Percentiles rank a stretch among this genome's conserved stretches.
phyloP scores from a whole-genome alignment of 2,329 filamentous ascomycete species.

The Cucurbitaria berberidis region DNA sequence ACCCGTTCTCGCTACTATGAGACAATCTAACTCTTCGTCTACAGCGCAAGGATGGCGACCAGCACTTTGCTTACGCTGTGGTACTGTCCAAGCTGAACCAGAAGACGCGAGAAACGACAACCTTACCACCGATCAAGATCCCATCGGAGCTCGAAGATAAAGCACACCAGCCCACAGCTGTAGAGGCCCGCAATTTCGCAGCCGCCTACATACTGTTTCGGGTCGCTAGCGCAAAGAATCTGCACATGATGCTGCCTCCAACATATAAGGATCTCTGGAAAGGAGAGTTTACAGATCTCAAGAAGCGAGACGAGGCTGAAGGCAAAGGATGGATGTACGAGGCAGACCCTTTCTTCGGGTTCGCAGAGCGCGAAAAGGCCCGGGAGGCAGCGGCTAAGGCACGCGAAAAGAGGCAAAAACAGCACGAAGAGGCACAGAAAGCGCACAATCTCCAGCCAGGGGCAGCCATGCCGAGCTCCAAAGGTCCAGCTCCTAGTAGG shows the following conservation, averaged over 20 bases:
- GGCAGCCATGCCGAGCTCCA: constrained; percentile 34
- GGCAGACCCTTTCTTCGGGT: constrained; percentile 86
- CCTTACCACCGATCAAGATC: constrained; percentile 81
- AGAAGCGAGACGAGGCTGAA: constrained; percentile 78
- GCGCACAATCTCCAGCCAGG: constrained; percentile 59
- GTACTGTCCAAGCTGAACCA: constrained; percentile 74
- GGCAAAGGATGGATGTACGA: constrained; percentile 90
- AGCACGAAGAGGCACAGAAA: constrained; percentile 65
- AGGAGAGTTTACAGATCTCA: constrained; percentile 79
- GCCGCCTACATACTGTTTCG: constrained; percentile 91
- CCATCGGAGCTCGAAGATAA: constrained; percentile 78
- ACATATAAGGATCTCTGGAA: constrained; percentile 92
- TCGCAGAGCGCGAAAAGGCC: constrained; percentile 79
- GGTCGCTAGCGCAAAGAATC: constrained; percentile 93
- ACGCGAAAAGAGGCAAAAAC: constrained; percentile 66
- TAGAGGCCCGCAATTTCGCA: constrained; percentile 92
- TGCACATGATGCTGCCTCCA: constrained; percentile 92
- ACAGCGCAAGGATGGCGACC: constrained; percentile 74
- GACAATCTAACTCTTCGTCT: neutral
- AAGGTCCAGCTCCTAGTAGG: constrained; percentile 42
- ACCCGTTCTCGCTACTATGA: neutral
- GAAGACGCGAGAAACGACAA: constrained; percentile 80
- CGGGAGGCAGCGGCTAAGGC: constrained; percentile 80
- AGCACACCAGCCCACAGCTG: constrained; percentile 75
- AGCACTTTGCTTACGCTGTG: constrained; percentile 75